Percentiles rank a stretch among this genome's conserved stretches.
Conservation (phyloP, 805 yeast species). For the Candida maesae region DNA sequence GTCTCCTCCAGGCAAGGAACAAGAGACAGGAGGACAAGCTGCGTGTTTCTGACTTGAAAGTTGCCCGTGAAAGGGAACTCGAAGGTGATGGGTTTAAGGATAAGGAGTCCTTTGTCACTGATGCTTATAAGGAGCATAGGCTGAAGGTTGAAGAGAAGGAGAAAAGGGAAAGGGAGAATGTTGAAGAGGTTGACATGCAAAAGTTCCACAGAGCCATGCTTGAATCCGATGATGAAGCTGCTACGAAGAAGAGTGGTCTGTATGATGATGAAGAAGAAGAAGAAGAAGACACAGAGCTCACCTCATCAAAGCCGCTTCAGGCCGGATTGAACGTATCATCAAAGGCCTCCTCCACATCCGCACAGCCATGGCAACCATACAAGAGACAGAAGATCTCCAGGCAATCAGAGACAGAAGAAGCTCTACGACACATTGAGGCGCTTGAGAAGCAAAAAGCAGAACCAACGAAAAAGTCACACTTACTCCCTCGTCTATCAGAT, state of each 20-base stretch:
- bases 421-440: constrained; percentile 7
- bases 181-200: constrained; percentile 2
- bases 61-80: constrained; percentile 34
- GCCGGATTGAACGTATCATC: constrained; percentile 5
- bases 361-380: neutral
- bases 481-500: constrained; percentile 19
- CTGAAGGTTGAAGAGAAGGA: constrained; percentile 12
- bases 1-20: constrained; percentile 41
- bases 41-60: constrained; percentile 35
- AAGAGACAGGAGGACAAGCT: constrained; percentile 43
- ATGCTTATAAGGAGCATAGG: constrained; percentile 38
- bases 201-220: constrained; percentile 5
- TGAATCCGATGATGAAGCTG: neutral
- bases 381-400: constrained; percentile 4
- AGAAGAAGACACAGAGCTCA: neutral
- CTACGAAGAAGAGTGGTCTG: no score
- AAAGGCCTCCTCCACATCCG: neutral
- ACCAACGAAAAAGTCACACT: constrained; percentile 8
- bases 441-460: neutral
- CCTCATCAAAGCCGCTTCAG: neutral
- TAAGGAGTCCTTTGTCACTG: constrained; percentile 45
- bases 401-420: constrained; percentile 8
- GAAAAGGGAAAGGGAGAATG: constrained; percentile 1
- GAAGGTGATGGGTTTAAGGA: constrained; percentile 37
- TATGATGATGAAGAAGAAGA: neutral